These are phyloP conservation scores for Populus hybrid DNA, from an alignment of 441 rosid species.

Conservation along the genomic window DNA sequence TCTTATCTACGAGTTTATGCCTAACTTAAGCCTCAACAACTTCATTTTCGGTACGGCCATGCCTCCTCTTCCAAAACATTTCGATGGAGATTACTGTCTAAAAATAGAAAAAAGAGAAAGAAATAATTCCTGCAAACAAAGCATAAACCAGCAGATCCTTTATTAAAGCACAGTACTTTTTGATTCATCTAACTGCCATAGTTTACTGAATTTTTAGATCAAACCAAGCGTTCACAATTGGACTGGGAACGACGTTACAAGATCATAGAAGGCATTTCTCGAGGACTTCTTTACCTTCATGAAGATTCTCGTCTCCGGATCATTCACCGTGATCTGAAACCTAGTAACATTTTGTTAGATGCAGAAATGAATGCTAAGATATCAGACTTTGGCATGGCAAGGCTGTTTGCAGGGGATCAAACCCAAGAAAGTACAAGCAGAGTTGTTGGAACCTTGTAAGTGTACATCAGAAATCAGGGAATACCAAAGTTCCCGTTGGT, in stretches of 20 bases:
- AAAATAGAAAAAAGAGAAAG: too few relatives aligned
- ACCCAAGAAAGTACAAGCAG: slow-evolving; percentile 15
- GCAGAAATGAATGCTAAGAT: slow-evolving; percentile 24
- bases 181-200: not conserved
- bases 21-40: slow-evolving; percentile 15
- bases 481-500: too few relatives aligned
- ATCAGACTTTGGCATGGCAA: slow-evolving; percentile 32
- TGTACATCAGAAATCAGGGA: not conserved
- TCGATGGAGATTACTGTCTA: too few relatives aligned
- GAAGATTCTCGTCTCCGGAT: slow-evolving; percentile 26
- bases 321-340: slow-evolving; percentile 25
- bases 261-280: slow-evolving; percentile 17
- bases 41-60: slow-evolving; percentile 14
- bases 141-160: too few relatives aligned
- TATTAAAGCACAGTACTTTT: not conserved
- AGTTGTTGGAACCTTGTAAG: slow-evolving; percentile 26
- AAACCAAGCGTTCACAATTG: not conserved
- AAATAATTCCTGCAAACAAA: too few relatives aligned
- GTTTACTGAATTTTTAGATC: slow-evolving; percentile 2
- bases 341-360: slow-evolving; percentile 20
- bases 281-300: slow-evolving; percentile 32
- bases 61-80: too few relatives aligned
- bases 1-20: slow-evolving; percentile 25
- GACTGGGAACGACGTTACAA: slow-evolving; percentile 25
- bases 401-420: slow-evolving; percentile 20